Base-by-base conservation (phyloP, 2,329 filamentous ascomycete genomes). In the Fusarium keratoplasticum region DNA sequence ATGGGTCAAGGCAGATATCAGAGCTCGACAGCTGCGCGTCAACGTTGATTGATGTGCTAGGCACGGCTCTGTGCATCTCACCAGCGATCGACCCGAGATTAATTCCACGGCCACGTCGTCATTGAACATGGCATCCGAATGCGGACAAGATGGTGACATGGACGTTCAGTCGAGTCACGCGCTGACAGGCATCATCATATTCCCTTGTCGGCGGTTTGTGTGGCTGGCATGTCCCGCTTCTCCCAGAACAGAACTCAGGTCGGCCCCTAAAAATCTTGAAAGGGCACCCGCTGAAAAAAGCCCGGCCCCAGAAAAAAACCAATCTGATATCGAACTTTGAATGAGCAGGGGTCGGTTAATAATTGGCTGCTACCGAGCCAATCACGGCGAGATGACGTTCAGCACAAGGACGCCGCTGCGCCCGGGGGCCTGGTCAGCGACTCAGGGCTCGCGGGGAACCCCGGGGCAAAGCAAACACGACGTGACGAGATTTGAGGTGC, bases 271-370 rank as follows among this genome's bases (percentile, higher is more conserved):
- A 74, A 75, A 40, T 73, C 69, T 29, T 72, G 61, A 70, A 47
- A 59, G 52, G 52, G 44, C 36, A 58, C 40, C 55, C 25, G 33
- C 38, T 52, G 44, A 44, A 40, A 31, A 66, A 52, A 29, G 70
- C 61, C 61, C 66, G 68, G 73, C 71, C 61, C 73, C 73, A 66
- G 61, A 67, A 77, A 77, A 74, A 79, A 75, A 71, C 72, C 71
- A 80, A 78, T 82, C 80, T 83, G 81, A 83, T 83, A 83, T 83
- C 77, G 73, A 72, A 66, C 73, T 73, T 68, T 76, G 70, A 75
- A 72, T 76, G 67, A 78, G 77, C 81, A 83, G 77, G 81, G 81
- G 69, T 70, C 20, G 59, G 62, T 68, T 71, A 75, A 76, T 76
- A 74, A 73, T 72, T 67, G 74, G 60, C 67, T 74, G 58, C 68